Base-by-base conservation (phyloP, 768 basidiomycete species). In the Suillus subaureus region DNA sequence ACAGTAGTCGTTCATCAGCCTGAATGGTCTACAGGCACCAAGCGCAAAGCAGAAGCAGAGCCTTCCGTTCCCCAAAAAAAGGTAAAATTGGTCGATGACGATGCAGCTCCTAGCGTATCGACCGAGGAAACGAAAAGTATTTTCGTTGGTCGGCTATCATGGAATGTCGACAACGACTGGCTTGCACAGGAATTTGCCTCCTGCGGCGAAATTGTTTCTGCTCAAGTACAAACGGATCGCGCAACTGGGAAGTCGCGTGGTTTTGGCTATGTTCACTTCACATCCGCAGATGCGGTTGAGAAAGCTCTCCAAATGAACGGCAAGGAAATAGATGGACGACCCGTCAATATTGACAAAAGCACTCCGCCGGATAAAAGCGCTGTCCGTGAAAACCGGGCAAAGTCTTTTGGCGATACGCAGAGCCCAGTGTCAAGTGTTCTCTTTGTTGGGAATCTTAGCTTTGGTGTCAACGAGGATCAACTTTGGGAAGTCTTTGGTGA, bases 91-190 rank as follows among this genome's bases (percentile, higher is more conserved):
- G 85, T 79, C 55, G 84, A 89, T 70, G 89, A 82, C 64, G 78
- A 78, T 37, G 77, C 77, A 18, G 74, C 76, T 26, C 63, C 71
- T 6, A 72, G 69, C 35, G 79, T 70, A 57, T 72, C 79, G 0
- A 47, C 35, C 12, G 84, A 86, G 68, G 84, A 88, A 64, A 81
- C 82, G 18, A 89, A 83, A 72, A 89, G 91, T 45, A 85, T 98
- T 71, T 99, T 96, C 73, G 94, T 99, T 69, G 97, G 97, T 63
- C 86, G 87, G 65, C 85, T 99, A 54, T 96, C 94, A 15, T 99
- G 96, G 96, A 93, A 92, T 76, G 91, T 99, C 68, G 97, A 98
- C 82, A 92, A 94, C 75, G 97, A 98, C 78, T 93, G 94, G 84
- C 89, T 99, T 67, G 87, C 90, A 58, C 85, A 89, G 76, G 97